A percentile compares a stretch with the other conserved stretches of the same genome.
Conservation (phyloP, 75 land plant genomes). For the Isoetes taiwanensis region DNA sequence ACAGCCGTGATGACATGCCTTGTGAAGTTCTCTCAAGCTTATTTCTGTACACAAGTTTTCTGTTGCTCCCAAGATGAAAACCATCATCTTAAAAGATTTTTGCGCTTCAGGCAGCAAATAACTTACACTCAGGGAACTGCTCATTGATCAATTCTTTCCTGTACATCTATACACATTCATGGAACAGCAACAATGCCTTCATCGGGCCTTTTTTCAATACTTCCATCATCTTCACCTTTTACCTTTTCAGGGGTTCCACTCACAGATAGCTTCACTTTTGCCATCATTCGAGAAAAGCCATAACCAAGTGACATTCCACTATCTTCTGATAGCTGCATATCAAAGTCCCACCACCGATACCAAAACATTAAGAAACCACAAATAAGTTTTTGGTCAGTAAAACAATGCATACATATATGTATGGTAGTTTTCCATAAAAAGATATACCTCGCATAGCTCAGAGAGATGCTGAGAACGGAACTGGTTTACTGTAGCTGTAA, state of each 20-base stretch:
- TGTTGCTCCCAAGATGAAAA: too few species aligned
- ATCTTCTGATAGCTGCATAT: constrained; percentile 61
- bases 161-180: constrained; percentile 5
- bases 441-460: constrained; percentile 85
- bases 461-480: constrained; percentile 80
- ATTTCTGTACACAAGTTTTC: too few species aligned
- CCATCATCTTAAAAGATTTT: too few species aligned
- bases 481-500: constrained; percentile 83
- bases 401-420: neutral
- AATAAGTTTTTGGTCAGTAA: neutral
- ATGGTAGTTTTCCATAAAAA: neutral
- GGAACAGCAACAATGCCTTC: constrained; percentile 20
- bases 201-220: neutral
- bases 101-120: too few species aligned
- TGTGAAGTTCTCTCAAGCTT: too few species aligned
- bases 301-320: constrained; percentile 95
- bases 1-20: too few species aligned
- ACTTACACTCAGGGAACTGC: too few species aligned
- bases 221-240: constrained; percentile 13
- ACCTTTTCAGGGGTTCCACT: neutral
- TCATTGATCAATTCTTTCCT: too few species aligned
- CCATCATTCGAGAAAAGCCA: constrained; percentile 50
- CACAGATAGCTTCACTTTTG: constrained; percentile 33
- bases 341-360: neutral
- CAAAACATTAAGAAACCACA: neutral